Conservation (phyloP, 2,329 filamentous ascomycete species). For the Claviceps quebecensis region DNA sequence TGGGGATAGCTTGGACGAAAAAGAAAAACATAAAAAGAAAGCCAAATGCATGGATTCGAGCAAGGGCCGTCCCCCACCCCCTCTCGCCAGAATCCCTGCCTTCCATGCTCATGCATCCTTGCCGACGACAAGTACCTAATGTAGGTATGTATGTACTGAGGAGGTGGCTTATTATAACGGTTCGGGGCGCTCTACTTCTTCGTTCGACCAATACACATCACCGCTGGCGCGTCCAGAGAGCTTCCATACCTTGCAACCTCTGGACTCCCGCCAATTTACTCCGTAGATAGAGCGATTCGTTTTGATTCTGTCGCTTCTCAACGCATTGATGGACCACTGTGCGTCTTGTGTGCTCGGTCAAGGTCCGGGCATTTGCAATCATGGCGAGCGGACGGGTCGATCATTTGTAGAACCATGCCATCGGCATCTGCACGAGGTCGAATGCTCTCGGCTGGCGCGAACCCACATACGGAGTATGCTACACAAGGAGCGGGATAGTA, state of each 20-base stretch:
- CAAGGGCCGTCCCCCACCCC: background rate
- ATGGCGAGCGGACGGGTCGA: background rate
- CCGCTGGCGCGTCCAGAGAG: background rate
- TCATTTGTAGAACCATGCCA: slow-evolving; percentile 3
- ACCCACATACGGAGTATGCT: background rate
- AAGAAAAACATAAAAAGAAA: background rate
- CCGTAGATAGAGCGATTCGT: background rate
- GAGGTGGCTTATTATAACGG: slow-evolving; percentile 7
- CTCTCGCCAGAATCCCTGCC: background rate
- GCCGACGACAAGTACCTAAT: slow-evolving; percentile 7
- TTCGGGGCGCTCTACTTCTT: slow-evolving; percentile 5
- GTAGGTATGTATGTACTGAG: too few relatives aligned
- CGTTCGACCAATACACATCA: slow-evolving; percentile 1
- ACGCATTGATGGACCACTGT: slow-evolving; percentile 2
- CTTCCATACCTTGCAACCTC: too few relatives aligned
- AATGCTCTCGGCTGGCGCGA: slow-evolving; percentile 4
- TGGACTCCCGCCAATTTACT: too few relatives aligned
- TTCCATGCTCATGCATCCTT: slow-evolving; percentile 2
- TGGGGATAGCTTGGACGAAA: background rate
- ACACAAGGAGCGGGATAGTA: background rate
- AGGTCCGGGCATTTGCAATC: background rate
- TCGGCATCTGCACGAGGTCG: slow-evolving; percentile 1
- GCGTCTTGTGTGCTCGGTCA: slow-evolving; percentile 4
- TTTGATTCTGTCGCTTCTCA: background rate
- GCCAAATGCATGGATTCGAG: background rate